A percentile compares a stretch with the other conserved stretches of the same genome.
Evolutionary conservation across 768 basidiomycete genomes (phyloP).

Genomic region (Psilocybe cyanescens): DNA sequence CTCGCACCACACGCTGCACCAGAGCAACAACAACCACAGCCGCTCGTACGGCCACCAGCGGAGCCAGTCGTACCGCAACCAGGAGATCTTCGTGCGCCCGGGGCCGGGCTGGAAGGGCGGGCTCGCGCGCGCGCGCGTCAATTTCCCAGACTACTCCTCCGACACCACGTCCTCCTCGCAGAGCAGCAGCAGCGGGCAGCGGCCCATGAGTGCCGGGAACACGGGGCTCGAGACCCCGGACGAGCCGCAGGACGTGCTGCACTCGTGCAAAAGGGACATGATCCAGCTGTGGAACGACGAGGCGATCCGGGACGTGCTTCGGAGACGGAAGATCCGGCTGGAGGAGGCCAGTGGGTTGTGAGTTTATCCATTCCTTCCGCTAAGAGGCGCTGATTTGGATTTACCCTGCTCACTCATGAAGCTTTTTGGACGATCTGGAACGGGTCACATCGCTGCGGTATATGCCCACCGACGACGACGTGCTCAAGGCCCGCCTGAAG

Average conservation of each 20-base stretch:
- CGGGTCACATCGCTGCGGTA: constrained; percentile 67
- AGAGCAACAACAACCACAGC: not conserved
- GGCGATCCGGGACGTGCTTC: constrained; percentile 56
- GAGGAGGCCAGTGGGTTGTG: constrained; percentile 81
- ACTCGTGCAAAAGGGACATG: constrained; percentile 67
- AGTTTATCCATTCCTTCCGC: constrained; percentile 31
- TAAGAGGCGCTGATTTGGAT: constrained; percentile 7
- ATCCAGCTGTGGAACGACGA: constrained; percentile 69
- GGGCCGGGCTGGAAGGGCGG: constrained; percentile 70
- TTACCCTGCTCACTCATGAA: constrained; percentile 25
- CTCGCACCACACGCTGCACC: constrained; percentile 7
- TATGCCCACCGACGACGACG: constrained; percentile 76
- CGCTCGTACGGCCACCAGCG: constrained; percentile 18
- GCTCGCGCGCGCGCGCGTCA: constrained; percentile 48
- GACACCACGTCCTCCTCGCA: constrained; percentile 7
- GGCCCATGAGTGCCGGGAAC: constrained; percentile 49
- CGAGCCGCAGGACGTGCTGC: constrained; percentile 62
- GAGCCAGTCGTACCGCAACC: constrained; percentile 33
- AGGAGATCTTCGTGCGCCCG: constrained; percentile 67
- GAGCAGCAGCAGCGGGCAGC: constrained; percentile 18
- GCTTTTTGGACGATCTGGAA: constrained; percentile 72
- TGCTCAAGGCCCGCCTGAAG: constrained; percentile 76
- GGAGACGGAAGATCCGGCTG: constrained; percentile 59
- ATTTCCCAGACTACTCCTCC: constrained; percentile 26
- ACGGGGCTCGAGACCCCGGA: constrained; percentile 51